These are phyloP conservation scores for Amanita thiersii DNA, from an alignment of 768 basidiomycete species.

Conservation along the genomic window DNA sequence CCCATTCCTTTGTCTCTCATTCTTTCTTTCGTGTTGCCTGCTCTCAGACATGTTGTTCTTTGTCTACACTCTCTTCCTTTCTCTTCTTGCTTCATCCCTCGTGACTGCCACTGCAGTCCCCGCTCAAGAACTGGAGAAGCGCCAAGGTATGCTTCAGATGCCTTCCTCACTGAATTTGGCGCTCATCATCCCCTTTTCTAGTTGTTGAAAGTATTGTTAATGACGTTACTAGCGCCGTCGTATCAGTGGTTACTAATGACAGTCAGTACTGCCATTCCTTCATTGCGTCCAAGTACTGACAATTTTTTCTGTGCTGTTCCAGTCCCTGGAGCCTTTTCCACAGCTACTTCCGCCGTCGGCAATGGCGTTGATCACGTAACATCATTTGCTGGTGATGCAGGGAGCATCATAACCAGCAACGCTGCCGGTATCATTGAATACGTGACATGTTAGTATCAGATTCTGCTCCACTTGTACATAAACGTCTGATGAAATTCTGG, in stretches of 20 bases:
- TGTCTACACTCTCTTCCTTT: conserved; percentile 25
- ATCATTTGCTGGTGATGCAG: conserved; percentile 16
- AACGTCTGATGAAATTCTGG: conserved; percentile 8
- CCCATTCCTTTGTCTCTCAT: conserved; percentile 12
- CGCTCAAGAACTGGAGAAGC: conserved; percentile 22
- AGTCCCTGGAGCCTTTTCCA: conserved; percentile 2
- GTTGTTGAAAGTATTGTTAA: conserved; percentile 16
- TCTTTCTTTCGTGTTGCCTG: conserved; percentile 10
- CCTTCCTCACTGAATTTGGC: no score
- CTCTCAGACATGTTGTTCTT: conserved; percentile 37
- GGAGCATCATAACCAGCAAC: conserved; percentile 20
- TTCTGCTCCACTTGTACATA: no score
- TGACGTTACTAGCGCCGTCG: conserved; percentile 22
- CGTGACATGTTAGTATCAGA: conserved; percentile 34
- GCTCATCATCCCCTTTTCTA: no score
- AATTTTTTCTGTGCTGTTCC: no score
- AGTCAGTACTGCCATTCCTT: neutral
- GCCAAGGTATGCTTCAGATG: conserved; percentile 37
- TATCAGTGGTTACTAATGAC: conserved; percentile 4
- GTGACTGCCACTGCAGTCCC: conserved; percentile 27
- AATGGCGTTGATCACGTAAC: conserved; percentile 1
- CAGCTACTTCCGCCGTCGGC: conserved; percentile 15
- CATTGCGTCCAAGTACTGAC: neutral
- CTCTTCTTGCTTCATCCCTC: conserved; percentile 26
- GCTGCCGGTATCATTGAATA: conserved; percentile 25